Conservation (phyloP, 768 basidiomycete species). For the Gloeophyllum trabeum region DNA sequence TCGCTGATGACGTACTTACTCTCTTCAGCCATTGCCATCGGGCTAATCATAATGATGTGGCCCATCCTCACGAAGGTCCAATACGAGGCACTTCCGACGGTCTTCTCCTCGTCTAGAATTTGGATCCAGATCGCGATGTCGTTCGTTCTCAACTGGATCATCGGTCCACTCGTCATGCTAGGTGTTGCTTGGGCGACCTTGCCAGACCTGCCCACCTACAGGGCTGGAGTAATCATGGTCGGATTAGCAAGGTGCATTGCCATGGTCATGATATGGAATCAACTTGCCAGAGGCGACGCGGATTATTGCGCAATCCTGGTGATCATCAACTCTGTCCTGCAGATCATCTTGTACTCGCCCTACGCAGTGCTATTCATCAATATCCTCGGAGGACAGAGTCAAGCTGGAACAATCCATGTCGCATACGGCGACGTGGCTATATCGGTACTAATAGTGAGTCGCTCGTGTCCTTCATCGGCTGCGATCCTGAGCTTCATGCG, state of each 20-base stretch:
- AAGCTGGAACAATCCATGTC: slow-evolving; percentile 29
- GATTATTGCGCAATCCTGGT: slow-evolving; percentile 76
- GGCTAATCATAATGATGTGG: slow-evolving; percentile 86
- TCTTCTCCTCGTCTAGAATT: slow-evolving; percentile 38
- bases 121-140: slow-evolving; percentile 66
- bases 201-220: slow-evolving; percentile 65
- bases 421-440: slow-evolving; percentile 49
- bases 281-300: slow-evolving; percentile 53
- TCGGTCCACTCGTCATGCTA: slow-evolving; percentile 79
- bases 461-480: background rate
- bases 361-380: slow-evolving; percentile 67
- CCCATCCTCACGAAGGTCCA: slow-evolving; percentile 68
- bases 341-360: slow-evolving; percentile 70
- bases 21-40: slow-evolving; percentile 60
- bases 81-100: slow-evolving; percentile 54
- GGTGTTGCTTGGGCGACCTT: slow-evolving; percentile 77
- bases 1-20: background rate
- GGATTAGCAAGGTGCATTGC: slow-evolving; percentile 59
- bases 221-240: slow-evolving; percentile 75
- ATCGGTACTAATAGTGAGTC: slow-evolving; percentile 59
- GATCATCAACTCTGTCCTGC: slow-evolving; percentile 68
- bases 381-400: slow-evolving; percentile 38
- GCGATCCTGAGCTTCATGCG: background rate
- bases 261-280: slow-evolving; percentile 73
- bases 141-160: slow-evolving; percentile 66